Evolutionary conservation across 768 basidiomycete genomes (phyloP).

Genomic region (Serendipita sp.): DNA sequence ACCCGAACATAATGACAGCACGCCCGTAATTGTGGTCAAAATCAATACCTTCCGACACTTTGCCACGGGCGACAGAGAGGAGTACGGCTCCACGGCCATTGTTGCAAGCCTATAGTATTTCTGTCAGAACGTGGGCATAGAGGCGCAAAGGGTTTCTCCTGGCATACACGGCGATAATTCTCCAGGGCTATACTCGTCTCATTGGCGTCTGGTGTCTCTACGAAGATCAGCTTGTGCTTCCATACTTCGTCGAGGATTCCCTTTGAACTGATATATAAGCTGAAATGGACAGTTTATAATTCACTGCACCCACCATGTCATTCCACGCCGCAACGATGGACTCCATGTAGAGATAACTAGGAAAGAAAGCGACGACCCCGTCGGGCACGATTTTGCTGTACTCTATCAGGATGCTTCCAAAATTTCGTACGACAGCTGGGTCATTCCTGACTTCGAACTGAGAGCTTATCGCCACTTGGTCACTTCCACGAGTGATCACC

Average conservation of each 20-base stretch:
- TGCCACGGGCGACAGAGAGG: conserved; percentile 92
- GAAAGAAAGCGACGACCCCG: conserved; percentile 97
- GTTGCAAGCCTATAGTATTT: conserved; percentile 64
- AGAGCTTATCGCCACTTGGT: conserved; percentile 96
- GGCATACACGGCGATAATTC: conserved; percentile 80
- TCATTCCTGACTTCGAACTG: conserved; percentile 98
- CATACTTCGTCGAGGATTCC: conserved; percentile 98
- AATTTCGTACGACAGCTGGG: conserved; percentile 96
- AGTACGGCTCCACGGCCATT: conserved; percentile 95
- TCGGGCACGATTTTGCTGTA: conserved; percentile 97
- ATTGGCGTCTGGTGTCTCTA: conserved; percentile 97
- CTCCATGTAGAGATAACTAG: conserved; percentile 99
- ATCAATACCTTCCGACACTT: conserved; percentile 99
- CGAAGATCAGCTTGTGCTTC: conserved; percentile 98
- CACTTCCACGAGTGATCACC: conserved; percentile 96
- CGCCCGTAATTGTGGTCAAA: conserved; percentile 99
- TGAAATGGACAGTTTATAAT: conserved; percentile 11
- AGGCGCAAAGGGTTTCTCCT: neutral
- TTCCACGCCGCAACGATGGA: conserved; percentile 99
- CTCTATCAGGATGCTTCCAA: conserved; percentile 93
- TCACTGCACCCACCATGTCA: conserved; percentile 66
- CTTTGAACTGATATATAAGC: conserved; percentile 26
- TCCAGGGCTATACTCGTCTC: conserved; percentile 96
- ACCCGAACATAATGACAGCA: conserved; percentile 99
- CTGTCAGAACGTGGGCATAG: neutral